These are phyloP conservation scores for Aspergillus sparsus DNA, from an alignment of 495 filamentous ascomycete genomes.

Conservation along the genomic window DNA sequence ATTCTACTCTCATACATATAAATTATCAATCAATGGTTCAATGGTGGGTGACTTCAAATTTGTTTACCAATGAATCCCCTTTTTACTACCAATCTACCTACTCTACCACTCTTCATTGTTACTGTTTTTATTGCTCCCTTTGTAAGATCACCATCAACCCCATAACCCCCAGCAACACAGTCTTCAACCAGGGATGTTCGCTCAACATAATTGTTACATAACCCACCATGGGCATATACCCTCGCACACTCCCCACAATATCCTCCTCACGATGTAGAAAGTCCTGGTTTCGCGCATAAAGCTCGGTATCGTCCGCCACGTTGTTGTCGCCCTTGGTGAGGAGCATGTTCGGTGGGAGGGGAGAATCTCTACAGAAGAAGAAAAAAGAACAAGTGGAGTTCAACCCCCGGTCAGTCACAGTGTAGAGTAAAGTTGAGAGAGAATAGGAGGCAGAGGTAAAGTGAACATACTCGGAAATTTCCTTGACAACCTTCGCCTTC, in stretches of 20 bases:
- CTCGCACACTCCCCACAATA: constrained; percentile 90
- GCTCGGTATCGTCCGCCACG: constrained; percentile 86
- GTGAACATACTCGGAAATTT: constrained; percentile 36
- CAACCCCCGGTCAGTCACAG: background rate
- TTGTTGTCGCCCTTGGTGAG: constrained; percentile 99
- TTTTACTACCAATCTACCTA: background rate
- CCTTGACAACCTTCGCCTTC: constrained; percentile 44
- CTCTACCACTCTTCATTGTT: background rate
- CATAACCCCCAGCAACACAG: constrained; percentile 90
- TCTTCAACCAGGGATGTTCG: constrained; percentile 98
- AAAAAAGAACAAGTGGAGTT: constrained; percentile 1
- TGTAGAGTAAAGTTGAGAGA: background rate
- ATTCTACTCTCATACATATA: no score
- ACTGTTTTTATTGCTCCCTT: constrained; percentile 60
- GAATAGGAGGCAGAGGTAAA: background rate
- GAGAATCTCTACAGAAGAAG: constrained; percentile 11
- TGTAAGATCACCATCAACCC: constrained; percentile 92
- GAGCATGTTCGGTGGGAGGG: constrained; percentile 47
- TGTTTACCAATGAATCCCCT: background rate
- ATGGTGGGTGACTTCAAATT: constrained; percentile 7
- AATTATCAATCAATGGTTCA: no score
- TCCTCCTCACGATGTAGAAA: constrained; percentile 81
- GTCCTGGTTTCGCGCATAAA: constrained; percentile 83
- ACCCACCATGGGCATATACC: constrained; percentile 92
- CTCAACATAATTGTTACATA: constrained; percentile 97